phyloP scores from a whole-genome alignment of 352 stramenopile species.

The Pythium dissimile region DNA sequence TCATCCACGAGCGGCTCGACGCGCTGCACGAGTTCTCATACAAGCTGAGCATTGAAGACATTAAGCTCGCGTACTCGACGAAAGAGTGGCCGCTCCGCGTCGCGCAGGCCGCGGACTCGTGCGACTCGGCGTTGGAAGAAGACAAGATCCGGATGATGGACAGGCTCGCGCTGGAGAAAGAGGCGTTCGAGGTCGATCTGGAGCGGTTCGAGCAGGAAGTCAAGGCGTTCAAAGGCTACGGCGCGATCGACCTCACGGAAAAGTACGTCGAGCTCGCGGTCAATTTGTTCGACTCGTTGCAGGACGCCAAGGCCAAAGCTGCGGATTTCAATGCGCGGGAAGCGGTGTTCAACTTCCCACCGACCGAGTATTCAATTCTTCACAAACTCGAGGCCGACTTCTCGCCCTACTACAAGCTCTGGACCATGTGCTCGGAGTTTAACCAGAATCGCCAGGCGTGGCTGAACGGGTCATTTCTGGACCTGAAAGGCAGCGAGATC shows the following conservation, averaged over 20 bases:
- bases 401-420: slow-evolving; percentile 91
- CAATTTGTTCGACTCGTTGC: slow-evolving; percentile 85
- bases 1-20: slow-evolving; percentile 70
- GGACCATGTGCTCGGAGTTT: slow-evolving; percentile 95
- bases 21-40: slow-evolving; percentile 81
- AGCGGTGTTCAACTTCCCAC: slow-evolving; percentile 91
- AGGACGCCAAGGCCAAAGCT: slow-evolving; percentile 89
- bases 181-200: slow-evolving; percentile 78
- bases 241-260: slow-evolving; percentile 85
- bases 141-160: slow-evolving; percentile 95
- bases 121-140: slow-evolving; percentile 86
- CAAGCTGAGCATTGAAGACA: slow-evolving; percentile 87
- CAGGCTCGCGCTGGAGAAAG: slow-evolving; percentile 89
- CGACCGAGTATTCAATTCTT: slow-evolving; percentile 90
- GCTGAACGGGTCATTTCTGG: slow-evolving; percentile 90
- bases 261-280: slow-evolving; percentile 89
- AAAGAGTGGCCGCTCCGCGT: slow-evolving; percentile 88
- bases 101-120: slow-evolving; percentile 73
- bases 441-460: slow-evolving; percentile 89
- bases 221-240: slow-evolving; percentile 83
- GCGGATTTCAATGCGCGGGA: slow-evolving; percentile 92
- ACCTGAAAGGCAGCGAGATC: slow-evolving; percentile 88
- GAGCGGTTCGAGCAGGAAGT: slow-evolving; percentile 89
- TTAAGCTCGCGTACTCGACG: slow-evolving; percentile 83
- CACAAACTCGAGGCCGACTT: slow-evolving; percentile 85